These are phyloP conservation scores for Juglanconis sp. DNA, from an alignment of 2,329 filamentous ascomycete genomes.

Conservation along the genomic window DNA sequence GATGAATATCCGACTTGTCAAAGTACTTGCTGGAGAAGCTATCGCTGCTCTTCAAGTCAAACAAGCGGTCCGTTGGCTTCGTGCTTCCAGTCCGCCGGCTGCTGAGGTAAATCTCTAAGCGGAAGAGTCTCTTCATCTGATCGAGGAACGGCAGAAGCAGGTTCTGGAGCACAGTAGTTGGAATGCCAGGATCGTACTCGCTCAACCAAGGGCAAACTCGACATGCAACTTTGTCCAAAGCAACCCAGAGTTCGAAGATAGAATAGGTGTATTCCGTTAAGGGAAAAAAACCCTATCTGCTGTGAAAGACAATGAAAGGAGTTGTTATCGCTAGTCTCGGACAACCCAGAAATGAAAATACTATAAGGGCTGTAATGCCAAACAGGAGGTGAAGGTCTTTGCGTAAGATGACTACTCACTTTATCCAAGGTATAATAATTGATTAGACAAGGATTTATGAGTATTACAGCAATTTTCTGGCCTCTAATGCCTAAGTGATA, in stretches of 20 bases:
- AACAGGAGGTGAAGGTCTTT: too few species aligned
- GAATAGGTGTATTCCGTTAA: slow-evolving; percentile 15
- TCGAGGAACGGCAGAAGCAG: slow-evolving; percentile 41
- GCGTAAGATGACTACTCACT: too few species aligned
- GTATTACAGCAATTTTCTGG: too few species aligned
- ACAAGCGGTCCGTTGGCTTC: slow-evolving; percentile 31
- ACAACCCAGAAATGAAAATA: too few species aligned
- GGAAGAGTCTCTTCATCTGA: slow-evolving; percentile 44
- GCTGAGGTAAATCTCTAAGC: slow-evolving; percentile 45
- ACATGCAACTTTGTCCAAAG: slow-evolving; percentile 47
- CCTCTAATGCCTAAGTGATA: too few species aligned
- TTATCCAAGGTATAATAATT: too few species aligned
- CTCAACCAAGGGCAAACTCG: slow-evolving; percentile 35
- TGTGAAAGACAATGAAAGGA: too few species aligned
- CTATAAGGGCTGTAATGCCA: too few species aligned
- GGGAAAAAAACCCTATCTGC: too few species aligned
- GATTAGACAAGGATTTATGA: too few species aligned
- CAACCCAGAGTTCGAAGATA: slow-evolving; percentile 56
- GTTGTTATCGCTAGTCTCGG: too few species aligned
- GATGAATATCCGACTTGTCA: slow-evolving; percentile 37
- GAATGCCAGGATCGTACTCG: slow-evolving; percentile 46
- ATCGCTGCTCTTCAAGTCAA: slow-evolving; percentile 26
- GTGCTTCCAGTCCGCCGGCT: slow-evolving; percentile 23
- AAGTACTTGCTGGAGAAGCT: slow-evolving; percentile 50
- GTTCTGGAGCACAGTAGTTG: slow-evolving; percentile 34